Conservation (phyloP, 305 asterid species). For the Coffea humblotiana region DNA sequence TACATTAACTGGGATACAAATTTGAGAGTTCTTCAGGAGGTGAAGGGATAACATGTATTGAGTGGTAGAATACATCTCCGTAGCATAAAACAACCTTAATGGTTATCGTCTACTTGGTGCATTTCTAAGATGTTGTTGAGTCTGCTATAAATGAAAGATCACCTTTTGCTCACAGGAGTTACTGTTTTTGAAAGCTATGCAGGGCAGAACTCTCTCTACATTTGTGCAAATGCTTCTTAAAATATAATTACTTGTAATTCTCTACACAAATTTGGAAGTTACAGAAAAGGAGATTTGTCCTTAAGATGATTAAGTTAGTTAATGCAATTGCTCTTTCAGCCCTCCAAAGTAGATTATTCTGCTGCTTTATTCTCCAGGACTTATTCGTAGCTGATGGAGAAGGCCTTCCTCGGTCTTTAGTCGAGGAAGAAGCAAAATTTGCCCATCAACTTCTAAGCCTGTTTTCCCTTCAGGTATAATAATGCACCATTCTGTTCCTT, state of each 20-base stretch:
- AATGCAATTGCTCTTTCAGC: background rate
- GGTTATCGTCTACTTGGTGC: background rate
- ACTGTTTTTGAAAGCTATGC: background rate
- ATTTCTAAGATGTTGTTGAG: background rate
- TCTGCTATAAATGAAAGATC: background rate
- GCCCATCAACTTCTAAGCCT: conserved; percentile 68
- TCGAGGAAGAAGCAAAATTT: conserved; percentile 75
- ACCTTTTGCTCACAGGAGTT: background rate
- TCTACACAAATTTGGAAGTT: background rate
- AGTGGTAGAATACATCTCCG: background rate
- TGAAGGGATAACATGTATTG: background rate
- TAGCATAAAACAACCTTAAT: background rate
- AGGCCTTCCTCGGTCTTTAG: conserved; percentile 92
- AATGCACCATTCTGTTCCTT: conserved; percentile 13
- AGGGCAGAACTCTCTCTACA: background rate
- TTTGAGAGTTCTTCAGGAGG: background rate
- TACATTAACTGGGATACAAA: background rate
- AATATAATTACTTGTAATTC: background rate
- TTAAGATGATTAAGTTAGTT: background rate
- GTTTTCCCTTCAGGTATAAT: conserved; percentile 72
- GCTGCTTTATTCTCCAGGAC: conserved; percentile 55
- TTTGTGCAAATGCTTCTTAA: background rate
- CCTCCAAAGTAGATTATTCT: conserved; percentile 14
- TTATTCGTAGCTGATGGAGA: conserved; percentile 96
- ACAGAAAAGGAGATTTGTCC: background rate